Evolutionary conservation across 805 yeast species (phyloP).

Genomic region (Candida tallmaniae): DNA sequence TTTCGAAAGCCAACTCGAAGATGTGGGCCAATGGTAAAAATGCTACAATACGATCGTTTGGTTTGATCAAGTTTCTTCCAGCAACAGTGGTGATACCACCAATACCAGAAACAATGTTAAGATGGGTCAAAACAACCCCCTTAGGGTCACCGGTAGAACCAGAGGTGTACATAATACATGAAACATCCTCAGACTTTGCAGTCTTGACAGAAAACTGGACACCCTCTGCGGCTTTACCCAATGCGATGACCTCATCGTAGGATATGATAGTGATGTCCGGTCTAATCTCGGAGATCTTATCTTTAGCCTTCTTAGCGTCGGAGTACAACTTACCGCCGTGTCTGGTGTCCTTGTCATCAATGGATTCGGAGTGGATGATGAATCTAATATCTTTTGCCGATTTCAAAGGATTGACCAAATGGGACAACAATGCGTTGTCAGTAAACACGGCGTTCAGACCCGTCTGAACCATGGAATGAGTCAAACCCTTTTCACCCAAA

Average conservation of each 20-base stretch:
- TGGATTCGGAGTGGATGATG: slow-evolving; percentile 65
- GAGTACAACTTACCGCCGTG: slow-evolving; percentile 54
- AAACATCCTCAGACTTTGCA: slow-evolving; percentile 52
- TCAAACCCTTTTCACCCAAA: slow-evolving; percentile 82
- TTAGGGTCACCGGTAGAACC: slow-evolving; percentile 85
- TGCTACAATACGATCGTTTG: slow-evolving; percentile 71
- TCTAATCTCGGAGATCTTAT: slow-evolving; percentile 57
- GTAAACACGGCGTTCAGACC: slow-evolving; percentile 76
- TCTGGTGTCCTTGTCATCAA: slow-evolving; percentile 61
- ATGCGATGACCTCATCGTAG: slow-evolving; percentile 56
- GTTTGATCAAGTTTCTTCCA: slow-evolving; percentile 44
- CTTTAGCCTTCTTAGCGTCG: slow-evolving; percentile 54
- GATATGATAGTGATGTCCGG: slow-evolving; percentile 72
- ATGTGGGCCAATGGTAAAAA: slow-evolving; percentile 96
- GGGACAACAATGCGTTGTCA: slow-evolving; percentile 67
- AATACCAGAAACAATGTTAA: slow-evolving; percentile 73
- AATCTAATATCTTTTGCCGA: slow-evolving; percentile 56
- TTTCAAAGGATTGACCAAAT: slow-evolving; percentile 69
- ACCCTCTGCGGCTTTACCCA: slow-evolving; percentile 49
- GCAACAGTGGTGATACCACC: slow-evolving; percentile 76
- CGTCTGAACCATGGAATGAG: slow-evolving; percentile 81
- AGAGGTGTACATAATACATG: slow-evolving; percentile 84
- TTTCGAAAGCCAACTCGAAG: slow-evolving; percentile 86
- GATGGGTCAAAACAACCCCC: slow-evolving; percentile 70
- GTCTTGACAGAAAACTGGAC: slow-evolving; percentile 20